Base-by-base conservation (phyloP, 2,329 filamentous ascomycete species). In the Fusarium sacchari region DNA sequence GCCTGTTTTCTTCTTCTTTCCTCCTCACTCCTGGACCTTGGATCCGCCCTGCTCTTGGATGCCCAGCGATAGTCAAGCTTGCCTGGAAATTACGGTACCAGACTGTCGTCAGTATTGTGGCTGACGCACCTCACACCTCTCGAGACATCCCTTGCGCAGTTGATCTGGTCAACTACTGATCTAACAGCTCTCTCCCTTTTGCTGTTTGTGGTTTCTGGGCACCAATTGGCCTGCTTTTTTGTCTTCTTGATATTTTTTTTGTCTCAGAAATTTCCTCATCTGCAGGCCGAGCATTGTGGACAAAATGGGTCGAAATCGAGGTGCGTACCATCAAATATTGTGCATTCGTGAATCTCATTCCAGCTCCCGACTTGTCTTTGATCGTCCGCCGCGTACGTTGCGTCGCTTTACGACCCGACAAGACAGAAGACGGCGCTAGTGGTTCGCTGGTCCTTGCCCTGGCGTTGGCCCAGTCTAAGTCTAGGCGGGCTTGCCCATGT, bases 271-370 rank as follows among this genome's bases (percentile, higher is more conserved):
- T 70, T 70, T 69, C 46, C 52, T 66, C 71, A 64, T 60, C 67
- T 44, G 62, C 70, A 67, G 63, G 60, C 74, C 71, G 67, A 66
- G 34, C 46, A 39, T 40, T 39, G 46, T 67, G 43, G 66, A 66
- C 72, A 86, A 83, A 73, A 88, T 88, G 86, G 86, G 81, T 78
- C 86, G 86, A 77, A 88, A 86, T 86, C 84, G 87, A 82, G 87
- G 87, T 88, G 82, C 80, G 86, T 87, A 75, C 71, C 44, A 59
- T 67, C 40, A 58, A 46, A 57, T 28, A 60, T 76, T 71, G 50
- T 72, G 58, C 64, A 63, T 70, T 67, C 36, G 61, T 75, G 63
- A 63, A 71, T 69, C 43, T 56, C 76, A 77, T 77, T 76, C 76
- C 76, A 73, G 67, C 61, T 61, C 62, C 47, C 65, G 67, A 46